Base-by-base conservation (phyloP, 768 basidiomycete species). In the Panellus pusillus region DNA sequence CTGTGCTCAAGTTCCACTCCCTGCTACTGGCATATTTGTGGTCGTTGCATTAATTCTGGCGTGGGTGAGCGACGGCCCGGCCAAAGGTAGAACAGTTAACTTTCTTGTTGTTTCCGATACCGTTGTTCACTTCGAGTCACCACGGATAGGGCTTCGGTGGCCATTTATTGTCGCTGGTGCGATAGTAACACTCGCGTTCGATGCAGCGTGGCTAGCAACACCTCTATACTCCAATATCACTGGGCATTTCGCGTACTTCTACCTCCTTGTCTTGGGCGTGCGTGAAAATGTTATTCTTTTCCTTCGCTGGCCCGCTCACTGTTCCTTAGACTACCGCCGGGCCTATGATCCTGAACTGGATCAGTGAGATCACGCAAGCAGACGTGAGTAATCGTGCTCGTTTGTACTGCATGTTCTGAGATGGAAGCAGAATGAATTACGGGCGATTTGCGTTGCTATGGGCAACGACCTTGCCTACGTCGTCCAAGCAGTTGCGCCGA, bases 221-320 rank as follows among this genome's bases (percentile, higher is more conserved):
- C 61, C 61, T 12, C 31, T 62, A 9, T 62, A 59, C 14, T 43
- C 47, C 19, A 43, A 54, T 37, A 55, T 62, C 29, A 43, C 27
- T 1, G 61, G 53, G 5, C 61, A 62, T 62, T 62, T 62, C 38
- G 61, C 57, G 12, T 58, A 58, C 46, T 62, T 58, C 43, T 62
- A 62, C 40, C 40, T 62, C 8, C 50, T 55, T 57, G 44, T 32
- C 15, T 50, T 62, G 15, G 61, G 61, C 1, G 61, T 62, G 32
- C 20, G 61, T 59, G 20, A 3, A 36, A 17, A 4, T 38, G 19
- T 0, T 15, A 5, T n/a, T 49, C 24, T 9, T 11, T 15, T 24
- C 12, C 24, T 9, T n/a, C 6, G 27, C 24, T 18, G 13, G 37
- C 40, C 32, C 32, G 7, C 44, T 49, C 20, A 49, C 35, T 27